phyloP scores from a whole-genome alignment of 225 moss, liverwort and hornwort genomes.

The Sphagnum contortum region DNA sequence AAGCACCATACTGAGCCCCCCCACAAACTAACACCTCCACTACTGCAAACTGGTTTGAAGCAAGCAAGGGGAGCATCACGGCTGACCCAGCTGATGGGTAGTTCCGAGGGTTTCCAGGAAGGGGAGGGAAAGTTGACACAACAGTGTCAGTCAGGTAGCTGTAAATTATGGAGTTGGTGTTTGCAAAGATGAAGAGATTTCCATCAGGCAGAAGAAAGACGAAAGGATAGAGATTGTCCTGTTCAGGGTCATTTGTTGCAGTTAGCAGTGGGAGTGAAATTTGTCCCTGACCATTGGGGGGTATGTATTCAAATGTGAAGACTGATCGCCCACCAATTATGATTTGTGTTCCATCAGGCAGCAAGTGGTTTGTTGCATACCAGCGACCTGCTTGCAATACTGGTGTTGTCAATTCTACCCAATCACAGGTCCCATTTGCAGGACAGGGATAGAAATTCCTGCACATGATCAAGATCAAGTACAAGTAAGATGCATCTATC shows the following conservation, averaged over 20 bases:
- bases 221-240: conserved; percentile 62
- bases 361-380: conserved; percentile 66
- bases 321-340: conserved; percentile 41
- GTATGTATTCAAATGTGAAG: conserved; percentile 44
- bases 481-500: neutral
- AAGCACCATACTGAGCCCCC: conserved; percentile 46
- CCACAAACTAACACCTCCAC: conserved; percentile 59
- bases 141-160: conserved; percentile 47
- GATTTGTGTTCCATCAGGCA: conserved; percentile 50
- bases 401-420: conserved; percentile 31
- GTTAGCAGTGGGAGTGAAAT: conserved; percentile 36
- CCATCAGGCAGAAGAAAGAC: conserved; percentile 60
- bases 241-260: conserved; percentile 22
- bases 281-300: conserved; percentile 12
- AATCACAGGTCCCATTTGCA: conserved; percentile 36
- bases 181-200: conserved; percentile 61
- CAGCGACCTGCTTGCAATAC: conserved; percentile 40
- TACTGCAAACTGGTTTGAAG: conserved; percentile 18
- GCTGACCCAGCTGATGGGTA: conserved; percentile 62
- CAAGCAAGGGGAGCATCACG: conserved; percentile 45
- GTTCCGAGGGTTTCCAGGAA: conserved; percentile 56
- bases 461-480: neutral
- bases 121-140: conserved; percentile 33
- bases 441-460: conserved; percentile 40
- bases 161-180: conserved; percentile 43